These are phyloP conservation scores for Trifolium dubium DNA, from an alignment of 306 rosid genomes.

Conservation along the genomic window DNA sequence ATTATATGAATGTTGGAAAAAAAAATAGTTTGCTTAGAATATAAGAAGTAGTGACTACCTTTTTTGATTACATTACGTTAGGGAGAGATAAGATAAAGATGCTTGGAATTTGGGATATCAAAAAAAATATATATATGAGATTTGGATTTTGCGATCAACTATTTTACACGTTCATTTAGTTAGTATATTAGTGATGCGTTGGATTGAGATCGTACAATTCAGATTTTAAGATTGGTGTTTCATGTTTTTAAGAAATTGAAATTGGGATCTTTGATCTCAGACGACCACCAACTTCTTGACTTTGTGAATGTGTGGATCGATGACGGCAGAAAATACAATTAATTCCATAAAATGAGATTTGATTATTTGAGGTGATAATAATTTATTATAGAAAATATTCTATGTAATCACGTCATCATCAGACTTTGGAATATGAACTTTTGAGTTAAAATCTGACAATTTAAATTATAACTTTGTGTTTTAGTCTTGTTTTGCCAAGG, in stretches of 20 bases:
- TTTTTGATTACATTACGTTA: conserved; percentile 48
- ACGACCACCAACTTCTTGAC: too few species aligned
- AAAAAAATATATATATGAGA: conserved; percentile 2
- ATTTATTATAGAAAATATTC: too few species aligned
- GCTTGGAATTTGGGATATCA: conserved; percentile 19
- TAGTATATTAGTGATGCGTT: too few species aligned
- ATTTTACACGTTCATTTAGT: too few species aligned
- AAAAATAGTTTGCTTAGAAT: conserved; percentile 50
- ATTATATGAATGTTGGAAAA: conserved; percentile 33
- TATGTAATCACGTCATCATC: too few species aligned
- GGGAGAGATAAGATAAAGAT: conserved; percentile 40
- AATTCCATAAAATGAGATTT: neutral
- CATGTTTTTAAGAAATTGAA: too few species aligned
- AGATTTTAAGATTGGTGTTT: too few species aligned
- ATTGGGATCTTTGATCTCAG: too few species aligned
- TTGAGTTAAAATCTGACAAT: neutral
- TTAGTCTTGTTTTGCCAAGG: neutral
- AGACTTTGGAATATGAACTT: neutral
- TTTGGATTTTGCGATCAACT: too few species aligned
- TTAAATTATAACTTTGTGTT: neutral
- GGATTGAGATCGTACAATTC: too few species aligned
- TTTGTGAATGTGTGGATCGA: too few species aligned
- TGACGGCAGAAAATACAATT: too few species aligned
- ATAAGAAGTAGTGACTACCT: conserved; percentile 39
- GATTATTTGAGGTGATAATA: neutral